Conservation (phyloP, 495 filamentous ascomycete genomes). For the Aspergillus biplanus region DNA sequence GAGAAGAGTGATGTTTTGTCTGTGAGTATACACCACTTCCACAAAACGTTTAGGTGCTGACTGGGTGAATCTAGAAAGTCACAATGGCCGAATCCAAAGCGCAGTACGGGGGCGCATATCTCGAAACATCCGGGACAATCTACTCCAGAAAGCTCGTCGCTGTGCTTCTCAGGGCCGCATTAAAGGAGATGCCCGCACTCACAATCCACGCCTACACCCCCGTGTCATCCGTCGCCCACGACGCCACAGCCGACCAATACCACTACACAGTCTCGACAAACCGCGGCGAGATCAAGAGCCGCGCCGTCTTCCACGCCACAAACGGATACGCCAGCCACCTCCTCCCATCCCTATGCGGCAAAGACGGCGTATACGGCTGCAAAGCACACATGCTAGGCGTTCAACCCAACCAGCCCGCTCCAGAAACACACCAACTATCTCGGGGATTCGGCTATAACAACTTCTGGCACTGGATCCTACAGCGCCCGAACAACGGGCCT, state of each 20-base stretch:
- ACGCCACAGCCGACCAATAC: neutral
- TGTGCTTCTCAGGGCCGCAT: neutral
- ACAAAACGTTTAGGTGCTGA: neutral
- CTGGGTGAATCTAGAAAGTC: neutral
- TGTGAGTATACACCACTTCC: neutral
- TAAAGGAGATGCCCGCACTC: neutral
- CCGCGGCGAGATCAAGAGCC: neutral
- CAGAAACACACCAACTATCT: neutral
- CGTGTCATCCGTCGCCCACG: neutral
- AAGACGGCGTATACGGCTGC: neutral
- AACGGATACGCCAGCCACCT: conserved; percentile 1
- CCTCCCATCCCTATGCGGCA: neutral
- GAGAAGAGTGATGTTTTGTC: neutral
- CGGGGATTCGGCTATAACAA: neutral
- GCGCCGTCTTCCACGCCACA: neutral
- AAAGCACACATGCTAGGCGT: neutral
- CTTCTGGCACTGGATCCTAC: neutral
- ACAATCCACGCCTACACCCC: neutral
- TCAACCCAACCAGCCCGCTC: neutral
- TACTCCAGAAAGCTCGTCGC: neutral
- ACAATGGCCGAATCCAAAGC: neutral
- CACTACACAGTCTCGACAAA: neutral
- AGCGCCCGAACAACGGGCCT: neutral
- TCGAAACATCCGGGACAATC: neutral
- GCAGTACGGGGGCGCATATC: neutral